Evolutionary conservation across 2,329 filamentous ascomycete genomes (phyloP).

Genomic region (Scleromitrula shiraiana): DNA sequence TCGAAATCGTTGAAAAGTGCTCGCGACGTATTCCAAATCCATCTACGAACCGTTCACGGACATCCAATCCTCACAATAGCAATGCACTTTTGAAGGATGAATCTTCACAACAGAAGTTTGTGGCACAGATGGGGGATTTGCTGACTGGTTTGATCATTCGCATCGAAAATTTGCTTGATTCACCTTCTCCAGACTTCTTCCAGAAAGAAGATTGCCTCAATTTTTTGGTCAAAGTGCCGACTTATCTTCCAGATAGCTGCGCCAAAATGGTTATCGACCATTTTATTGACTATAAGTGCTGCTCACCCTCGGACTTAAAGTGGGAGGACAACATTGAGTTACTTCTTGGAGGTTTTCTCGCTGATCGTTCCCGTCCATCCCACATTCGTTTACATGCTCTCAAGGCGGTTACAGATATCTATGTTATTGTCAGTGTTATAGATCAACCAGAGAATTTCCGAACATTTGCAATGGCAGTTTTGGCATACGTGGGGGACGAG

Average conservation of each 20-base stretch:
- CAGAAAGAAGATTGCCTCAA: constrained; percentile 59
- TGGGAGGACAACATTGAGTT: constrained; percentile 59
- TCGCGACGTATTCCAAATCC: constrained; percentile 26
- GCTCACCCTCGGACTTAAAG: constrained; percentile 60
- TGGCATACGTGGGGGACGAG: constrained; percentile 55
- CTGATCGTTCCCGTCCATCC: constrained; percentile 51
- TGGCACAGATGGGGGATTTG: constrained; percentile 23
- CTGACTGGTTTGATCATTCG: constrained; percentile 26
- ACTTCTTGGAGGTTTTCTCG: constrained; percentile 56
- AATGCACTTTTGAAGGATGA: constrained; percentile 16
- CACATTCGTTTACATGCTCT: constrained; percentile 56
- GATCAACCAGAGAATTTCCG: constrained; percentile 49
- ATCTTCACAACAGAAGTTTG: constrained; percentile 15
- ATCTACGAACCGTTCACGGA: constrained; percentile 16
- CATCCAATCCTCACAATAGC: constrained; percentile 13
- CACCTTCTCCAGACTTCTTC: constrained; percentile 43
- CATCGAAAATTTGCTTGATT: constrained; percentile 30
- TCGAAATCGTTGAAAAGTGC: constrained; percentile 52
- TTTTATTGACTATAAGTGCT: constrained; percentile 60
- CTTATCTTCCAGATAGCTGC: constrained; percentile 55
- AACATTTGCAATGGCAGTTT: constrained; percentile 51
- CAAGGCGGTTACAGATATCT: constrained; percentile 45
- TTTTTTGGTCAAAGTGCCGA: constrained; percentile 56
- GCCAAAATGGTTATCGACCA: constrained; percentile 58
- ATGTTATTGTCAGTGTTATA: constrained; percentile 40